These are phyloP conservation scores for Aspergillus jensenii DNA, from an alignment of 2,329 filamentous ascomycete species.

Conservation along the genomic window DNA sequence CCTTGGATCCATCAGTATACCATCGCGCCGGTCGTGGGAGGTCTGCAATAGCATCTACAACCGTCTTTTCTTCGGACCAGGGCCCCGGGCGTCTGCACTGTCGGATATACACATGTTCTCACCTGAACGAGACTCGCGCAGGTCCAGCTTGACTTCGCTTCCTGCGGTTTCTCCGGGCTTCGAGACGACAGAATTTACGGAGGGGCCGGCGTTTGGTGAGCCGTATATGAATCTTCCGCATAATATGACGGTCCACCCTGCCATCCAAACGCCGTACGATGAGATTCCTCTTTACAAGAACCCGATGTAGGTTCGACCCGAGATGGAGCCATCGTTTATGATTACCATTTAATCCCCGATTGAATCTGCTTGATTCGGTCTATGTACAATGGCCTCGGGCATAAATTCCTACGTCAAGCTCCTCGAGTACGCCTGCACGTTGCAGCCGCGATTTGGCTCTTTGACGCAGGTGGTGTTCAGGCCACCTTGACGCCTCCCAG, in stretches of 20 bases:
- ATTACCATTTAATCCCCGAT: neutral
- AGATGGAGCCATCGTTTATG: neutral
- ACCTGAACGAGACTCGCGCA: neutral
- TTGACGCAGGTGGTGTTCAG: neutral
- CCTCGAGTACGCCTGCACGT: neutral
- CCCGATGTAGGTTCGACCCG: neutral
- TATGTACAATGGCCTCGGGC: neutral
- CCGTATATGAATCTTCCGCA: constrained; percentile 5
- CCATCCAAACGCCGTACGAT: constrained; percentile 5
- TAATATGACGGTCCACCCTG: constrained; percentile 6
- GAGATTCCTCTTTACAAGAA: constrained; percentile 7
- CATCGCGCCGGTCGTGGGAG: neutral
- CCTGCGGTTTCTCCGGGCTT: neutral
- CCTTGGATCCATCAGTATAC: constrained; percentile 1
- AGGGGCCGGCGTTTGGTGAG: neutral
- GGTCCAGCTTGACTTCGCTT: neutral
- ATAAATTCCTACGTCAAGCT: neutral
- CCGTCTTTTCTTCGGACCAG: constrained; percentile 1
- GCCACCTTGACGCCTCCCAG: neutral
- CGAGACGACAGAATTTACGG: neutral
- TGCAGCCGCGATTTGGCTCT: neutral
- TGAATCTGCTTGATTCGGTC: neutral
- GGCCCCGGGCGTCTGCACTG: neutral
- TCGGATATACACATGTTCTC: neutral
- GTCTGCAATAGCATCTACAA: constrained; percentile 8